phyloP scores from a whole-genome alignment of 2,329 filamentous ascomycete species.

The Cercospora berteroae region DNA sequence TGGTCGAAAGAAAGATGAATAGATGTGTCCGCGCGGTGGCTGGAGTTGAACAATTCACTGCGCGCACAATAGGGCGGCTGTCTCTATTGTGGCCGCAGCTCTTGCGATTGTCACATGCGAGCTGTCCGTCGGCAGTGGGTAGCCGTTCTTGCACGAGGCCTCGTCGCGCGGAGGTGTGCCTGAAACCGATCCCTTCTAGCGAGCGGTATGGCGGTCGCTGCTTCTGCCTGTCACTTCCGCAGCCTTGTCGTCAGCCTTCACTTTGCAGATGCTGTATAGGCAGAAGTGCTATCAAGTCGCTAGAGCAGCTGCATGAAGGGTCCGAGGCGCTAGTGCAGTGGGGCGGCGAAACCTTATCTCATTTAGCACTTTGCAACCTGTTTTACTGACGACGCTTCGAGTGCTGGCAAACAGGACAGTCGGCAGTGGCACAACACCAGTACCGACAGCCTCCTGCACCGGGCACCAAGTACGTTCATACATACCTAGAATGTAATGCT shows the following conservation, averaged over 20 bases:
- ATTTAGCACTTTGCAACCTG: not conserved
- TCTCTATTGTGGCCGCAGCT: conserved; percentile 6
- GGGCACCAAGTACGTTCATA: not conserved
- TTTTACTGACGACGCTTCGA: not conserved
- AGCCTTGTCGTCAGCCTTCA: not conserved
- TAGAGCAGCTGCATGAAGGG: conserved; percentile 4
- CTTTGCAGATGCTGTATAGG: conserved; percentile 1
- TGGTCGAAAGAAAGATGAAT: not conserved
- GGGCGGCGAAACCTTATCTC: conserved; percentile 1
- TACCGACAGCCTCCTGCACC: not conserved
- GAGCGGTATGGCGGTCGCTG: not conserved
- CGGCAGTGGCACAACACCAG: not conserved
- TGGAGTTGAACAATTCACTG: not conserved
- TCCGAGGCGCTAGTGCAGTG: conserved; percentile 2
- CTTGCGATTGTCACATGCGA: conserved; percentile 8
- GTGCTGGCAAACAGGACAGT: not conserved
- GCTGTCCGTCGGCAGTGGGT: not conserved
- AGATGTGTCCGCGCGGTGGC: not conserved
- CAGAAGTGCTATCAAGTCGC: conserved; percentile 4
- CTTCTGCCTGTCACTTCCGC: not conserved
- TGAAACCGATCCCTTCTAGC: not conserved
- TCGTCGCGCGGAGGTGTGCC: not conserved
- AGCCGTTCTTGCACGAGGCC: not conserved
- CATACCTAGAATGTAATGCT: not conserved
- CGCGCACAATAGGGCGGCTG: conserved; percentile 1